A percentile compares a stretch with the other conserved stretches of the same genome.
phyloP scores from a whole-genome alignment of 176 grass and related monocot genomes.

The Paspalum vaginatum region DNA sequence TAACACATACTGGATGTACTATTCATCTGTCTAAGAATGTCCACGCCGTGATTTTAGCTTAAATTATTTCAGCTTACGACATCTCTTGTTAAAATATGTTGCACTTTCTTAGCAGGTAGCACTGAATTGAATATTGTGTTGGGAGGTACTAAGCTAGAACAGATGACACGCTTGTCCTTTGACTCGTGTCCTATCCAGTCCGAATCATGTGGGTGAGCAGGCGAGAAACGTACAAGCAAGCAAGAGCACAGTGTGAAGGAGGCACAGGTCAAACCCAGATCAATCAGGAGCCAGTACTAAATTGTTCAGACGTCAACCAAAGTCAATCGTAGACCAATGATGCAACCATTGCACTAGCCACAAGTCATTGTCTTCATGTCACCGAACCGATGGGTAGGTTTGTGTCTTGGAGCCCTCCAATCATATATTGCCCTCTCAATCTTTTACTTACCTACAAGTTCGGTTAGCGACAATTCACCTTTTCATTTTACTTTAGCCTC shows the following conservation, averaged over 20 bases:
- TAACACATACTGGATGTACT: neutral
- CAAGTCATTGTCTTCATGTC: constrained; percentile 45
- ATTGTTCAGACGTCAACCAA: constrained; percentile 45
- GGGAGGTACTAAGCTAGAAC: constrained; percentile 32
- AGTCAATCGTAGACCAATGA: constrained; percentile 58
- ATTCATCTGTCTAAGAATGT: constrained; percentile 46
- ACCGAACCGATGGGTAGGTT: constrained; percentile 25
- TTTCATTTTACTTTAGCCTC: neutral
- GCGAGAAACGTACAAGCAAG: constrained; percentile 44
- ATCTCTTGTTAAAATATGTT: constrained; percentile 7
- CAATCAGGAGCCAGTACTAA: constrained; percentile 34
- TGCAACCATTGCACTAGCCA: constrained; percentile 38
- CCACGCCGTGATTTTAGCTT: constrained; percentile 22
- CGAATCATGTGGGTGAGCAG: constrained; percentile 42
- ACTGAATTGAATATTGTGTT: neutral
- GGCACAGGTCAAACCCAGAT: constrained; percentile 50
- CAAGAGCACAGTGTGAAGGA: neutral
- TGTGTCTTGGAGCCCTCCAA: neutral
- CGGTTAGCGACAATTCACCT: neutral
- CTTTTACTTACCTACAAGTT: neutral
- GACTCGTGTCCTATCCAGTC: constrained; percentile 38
- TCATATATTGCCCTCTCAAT: neutral
- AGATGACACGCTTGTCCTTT: constrained; percentile 36
- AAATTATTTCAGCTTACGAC: neutral
- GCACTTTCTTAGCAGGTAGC: neutral